Conservation (phyloP, 2,329 filamentous ascomycete species). For the Plectosphaerella cucumerina region DNA sequence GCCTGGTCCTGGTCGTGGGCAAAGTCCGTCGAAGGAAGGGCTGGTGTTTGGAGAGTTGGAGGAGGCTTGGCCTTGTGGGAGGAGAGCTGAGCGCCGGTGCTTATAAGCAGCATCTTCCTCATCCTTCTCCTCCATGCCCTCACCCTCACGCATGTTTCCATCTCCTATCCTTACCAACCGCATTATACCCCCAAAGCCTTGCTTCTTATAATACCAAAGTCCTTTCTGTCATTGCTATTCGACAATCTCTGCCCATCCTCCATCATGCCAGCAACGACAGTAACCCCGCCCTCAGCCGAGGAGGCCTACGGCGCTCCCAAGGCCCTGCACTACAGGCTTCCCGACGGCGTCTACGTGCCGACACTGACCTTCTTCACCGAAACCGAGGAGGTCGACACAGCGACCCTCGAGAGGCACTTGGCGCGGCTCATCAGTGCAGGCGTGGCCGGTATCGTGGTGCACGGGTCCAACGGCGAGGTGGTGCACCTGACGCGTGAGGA, state of each 20-base stretch:
- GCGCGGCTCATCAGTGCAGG: slow-evolving; percentile 45
- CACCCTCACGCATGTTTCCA: too few species aligned
- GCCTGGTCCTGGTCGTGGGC: too few species aligned
- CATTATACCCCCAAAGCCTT: too few species aligned
- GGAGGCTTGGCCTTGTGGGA: too few species aligned
- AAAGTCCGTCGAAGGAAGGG: too few species aligned
- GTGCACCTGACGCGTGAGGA: slow-evolving; percentile 68
- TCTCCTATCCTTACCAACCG: too few species aligned
- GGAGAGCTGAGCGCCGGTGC: too few species aligned
- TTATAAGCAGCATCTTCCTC: too few species aligned
- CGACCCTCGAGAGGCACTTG: slow-evolving; percentile 26
- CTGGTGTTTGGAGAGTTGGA: too few species aligned
- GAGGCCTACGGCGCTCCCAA: slow-evolving; percentile 7
- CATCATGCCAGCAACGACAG: slow-evolving; percentile 1
- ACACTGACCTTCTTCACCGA: slow-evolving; percentile 31
- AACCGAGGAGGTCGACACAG: slow-evolving; percentile 26
- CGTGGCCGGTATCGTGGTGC: slow-evolving; percentile 63
- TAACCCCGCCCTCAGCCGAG: background rate
- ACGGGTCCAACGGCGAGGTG: slow-evolving; percentile 72
- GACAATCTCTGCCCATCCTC: background rate
- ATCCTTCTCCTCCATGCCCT: too few species aligned
- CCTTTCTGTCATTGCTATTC: too few species aligned
- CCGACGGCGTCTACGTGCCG: slow-evolving; percentile 30
- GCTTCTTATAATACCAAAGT: too few species aligned
- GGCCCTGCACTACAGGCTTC: slow-evolving; percentile 3